These are phyloP conservation scores for Diaporthe eres DNA, from an alignment of 2,329 filamentous ascomycete genomes.

Conservation along the genomic window DNA sequence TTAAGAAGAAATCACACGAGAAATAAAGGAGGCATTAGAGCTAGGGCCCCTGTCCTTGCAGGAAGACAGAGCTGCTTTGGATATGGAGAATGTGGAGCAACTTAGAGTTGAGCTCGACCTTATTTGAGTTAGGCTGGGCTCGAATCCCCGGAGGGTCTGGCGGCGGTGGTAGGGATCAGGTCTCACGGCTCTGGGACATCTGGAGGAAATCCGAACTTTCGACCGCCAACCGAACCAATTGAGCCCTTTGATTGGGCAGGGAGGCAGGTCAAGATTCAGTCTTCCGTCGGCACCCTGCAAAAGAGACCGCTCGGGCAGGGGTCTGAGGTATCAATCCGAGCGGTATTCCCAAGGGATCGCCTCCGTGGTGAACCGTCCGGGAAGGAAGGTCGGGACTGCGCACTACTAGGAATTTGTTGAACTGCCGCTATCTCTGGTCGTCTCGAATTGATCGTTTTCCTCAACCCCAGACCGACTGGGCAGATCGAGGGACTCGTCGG, in stretches of 20 bases:
- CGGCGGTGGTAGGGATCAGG: slow-evolving; percentile 5
- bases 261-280: slow-evolving; percentile 1
- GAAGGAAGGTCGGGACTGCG: slow-evolving; percentile 1
- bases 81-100: slow-evolving; percentile 31
- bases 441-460: slow-evolving; percentile 21
- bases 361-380: slow-evolving; percentile 5
- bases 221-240: slow-evolving; percentile 25
- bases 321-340: slow-evolving; percentile 13
- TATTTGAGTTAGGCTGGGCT: slow-evolving; percentile 29
- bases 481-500: neutral
- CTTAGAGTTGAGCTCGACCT: slow-evolving; percentile 31
- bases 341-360: slow-evolving; percentile 16
- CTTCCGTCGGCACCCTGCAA: neutral
- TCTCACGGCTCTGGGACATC: neutral
- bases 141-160: slow-evolving; percentile 4
- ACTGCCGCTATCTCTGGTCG: slow-evolving; percentile 21
- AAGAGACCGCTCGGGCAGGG: neutral
- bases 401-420: neutral
- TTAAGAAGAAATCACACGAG: slow-evolving; percentile 35
- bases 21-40: slow-evolving; percentile 24
- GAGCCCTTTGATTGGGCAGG: slow-evolving; percentile 18
- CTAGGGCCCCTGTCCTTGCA: slow-evolving; percentile 34
- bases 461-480: neutral
- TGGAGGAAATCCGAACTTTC: slow-evolving; percentile 27
- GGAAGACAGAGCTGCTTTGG: slow-evolving; percentile 27